These are phyloP conservation scores for Didymella lethalis DNA, from an alignment of 2,329 filamentous ascomycete species.

Conservation along the genomic window DNA sequence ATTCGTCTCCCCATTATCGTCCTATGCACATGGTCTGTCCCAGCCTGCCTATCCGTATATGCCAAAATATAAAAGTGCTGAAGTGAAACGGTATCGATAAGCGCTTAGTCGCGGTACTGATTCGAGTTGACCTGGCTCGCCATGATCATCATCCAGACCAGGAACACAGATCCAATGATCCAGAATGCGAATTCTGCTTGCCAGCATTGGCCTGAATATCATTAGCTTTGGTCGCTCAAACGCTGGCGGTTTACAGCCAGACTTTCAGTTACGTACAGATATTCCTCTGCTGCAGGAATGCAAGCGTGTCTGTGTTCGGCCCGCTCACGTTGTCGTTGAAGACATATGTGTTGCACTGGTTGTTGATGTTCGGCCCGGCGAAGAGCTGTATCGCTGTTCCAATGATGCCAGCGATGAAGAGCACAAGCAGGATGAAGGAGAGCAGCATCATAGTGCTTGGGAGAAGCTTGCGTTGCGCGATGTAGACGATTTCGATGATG, in stretches of 20 bases:
- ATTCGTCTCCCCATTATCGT: not conserved
- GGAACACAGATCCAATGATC: constrained; percentile 68
- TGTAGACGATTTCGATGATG: constrained; percentile 64
- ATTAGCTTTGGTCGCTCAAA: constrained; percentile 24
- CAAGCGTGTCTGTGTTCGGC: constrained; percentile 63
- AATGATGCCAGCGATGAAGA: constrained; percentile 69
- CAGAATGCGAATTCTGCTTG: constrained; percentile 69
- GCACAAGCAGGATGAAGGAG: constrained; percentile 67
- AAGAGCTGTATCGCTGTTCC: constrained; percentile 70
- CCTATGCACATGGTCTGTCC: constrained; percentile 6
- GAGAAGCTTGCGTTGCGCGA: constrained; percentile 63
- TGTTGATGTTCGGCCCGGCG: constrained; percentile 64
- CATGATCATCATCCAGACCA: constrained; percentile 72
- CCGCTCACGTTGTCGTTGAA: constrained; percentile 56
- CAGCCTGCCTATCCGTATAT: constrained; percentile 1
- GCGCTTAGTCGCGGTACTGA: constrained; percentile 39
- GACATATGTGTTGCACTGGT: constrained; percentile 67
- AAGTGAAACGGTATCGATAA: not conserved
- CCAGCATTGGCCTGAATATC: constrained; percentile 64
- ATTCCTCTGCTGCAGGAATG: constrained; percentile 68
- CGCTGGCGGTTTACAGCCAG: no score
- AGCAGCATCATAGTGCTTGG: constrained; percentile 67
- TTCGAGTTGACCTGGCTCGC: constrained; percentile 63
- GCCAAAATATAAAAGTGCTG: constrained; percentile 11
- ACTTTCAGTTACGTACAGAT: constrained; percentile 61